phyloP scores from a whole-genome alignment of 768 basidiomycete genomes.

The Macrolepiota dolichaula region DNA sequence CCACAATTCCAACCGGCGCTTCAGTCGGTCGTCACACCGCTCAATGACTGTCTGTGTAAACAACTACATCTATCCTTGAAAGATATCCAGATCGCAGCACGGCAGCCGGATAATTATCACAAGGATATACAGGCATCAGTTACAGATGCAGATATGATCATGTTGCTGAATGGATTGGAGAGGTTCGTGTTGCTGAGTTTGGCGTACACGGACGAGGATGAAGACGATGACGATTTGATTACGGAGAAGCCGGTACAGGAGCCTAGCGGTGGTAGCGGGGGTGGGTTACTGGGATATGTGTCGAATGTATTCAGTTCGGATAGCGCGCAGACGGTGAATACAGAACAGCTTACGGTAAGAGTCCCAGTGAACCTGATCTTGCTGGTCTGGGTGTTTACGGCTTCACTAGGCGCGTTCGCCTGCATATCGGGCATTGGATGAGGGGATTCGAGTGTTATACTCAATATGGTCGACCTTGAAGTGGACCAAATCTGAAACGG shows the following conservation, averaged over 20 bases:
- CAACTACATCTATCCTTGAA: constrained; percentile 58
- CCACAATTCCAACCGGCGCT: constrained; percentile 78
- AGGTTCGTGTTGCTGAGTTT: constrained; percentile 74
- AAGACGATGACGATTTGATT: constrained; percentile 39
- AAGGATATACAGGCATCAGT: constrained; percentile 46
- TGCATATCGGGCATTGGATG: constrained; percentile 74
- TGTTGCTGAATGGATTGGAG: constrained; percentile 83
- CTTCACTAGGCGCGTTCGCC: constrained; percentile 58
- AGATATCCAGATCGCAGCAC: constrained; percentile 48
- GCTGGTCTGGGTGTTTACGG: neutral
- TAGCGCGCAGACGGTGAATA: constrained; percentile 36
- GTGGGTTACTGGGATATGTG: constrained; percentile 83
- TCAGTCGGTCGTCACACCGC: constrained; percentile 61
- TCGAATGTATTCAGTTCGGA: constrained; percentile 89
- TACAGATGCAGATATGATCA: constrained; percentile 80
- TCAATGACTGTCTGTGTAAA: constrained; percentile 76
- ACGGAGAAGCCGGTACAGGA: constrained; percentile 54
- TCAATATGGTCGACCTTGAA: constrained; percentile 64
- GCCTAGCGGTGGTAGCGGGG: constrained; percentile 19
- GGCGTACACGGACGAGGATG: constrained; percentile 48
- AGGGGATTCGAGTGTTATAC: constrained; percentile 77
- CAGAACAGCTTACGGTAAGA: constrained; percentile 59
- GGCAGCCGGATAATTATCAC: constrained; percentile 29
- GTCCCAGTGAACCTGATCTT: neutral
- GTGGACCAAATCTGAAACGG: constrained; percentile 43